Percentiles rank a stretch among this genome's conserved stretches.
Evolutionary conservation across 2,329 filamentous ascomycete species (phyloP).

Genomic region (Scopulariopsis brevicaulis): DNA sequence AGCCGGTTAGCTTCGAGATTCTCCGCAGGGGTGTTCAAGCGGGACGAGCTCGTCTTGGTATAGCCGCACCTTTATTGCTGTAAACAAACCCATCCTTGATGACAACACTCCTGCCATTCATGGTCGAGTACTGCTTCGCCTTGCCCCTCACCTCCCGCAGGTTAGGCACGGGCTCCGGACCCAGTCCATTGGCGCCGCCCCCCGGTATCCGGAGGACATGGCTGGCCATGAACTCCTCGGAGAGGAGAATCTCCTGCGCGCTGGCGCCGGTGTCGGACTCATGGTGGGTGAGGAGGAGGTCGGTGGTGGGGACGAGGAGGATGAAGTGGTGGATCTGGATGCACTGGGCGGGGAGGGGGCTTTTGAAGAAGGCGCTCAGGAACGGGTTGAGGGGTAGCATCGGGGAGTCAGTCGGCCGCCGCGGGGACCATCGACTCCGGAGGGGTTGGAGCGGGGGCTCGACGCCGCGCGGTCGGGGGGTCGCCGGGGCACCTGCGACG

Average conservation of each 20-base stretch:
- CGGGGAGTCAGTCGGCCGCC: background rate
- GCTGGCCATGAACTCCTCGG: conserved; percentile 91
- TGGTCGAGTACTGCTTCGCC: conserved; percentile 84
- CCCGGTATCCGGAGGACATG: conserved; percentile 83
- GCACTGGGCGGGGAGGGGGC: conserved; percentile 84
- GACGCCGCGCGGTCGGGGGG: background rate
- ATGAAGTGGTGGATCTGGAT: conserved; percentile 84
- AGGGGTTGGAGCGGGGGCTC: background rate
- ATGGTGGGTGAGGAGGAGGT: conserved; percentile 77
- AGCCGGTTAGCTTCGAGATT: background rate
- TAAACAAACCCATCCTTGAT: conserved; percentile 90
- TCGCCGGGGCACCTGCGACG: background rate
- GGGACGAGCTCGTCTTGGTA: background rate
- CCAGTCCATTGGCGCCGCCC: conserved; percentile 29
- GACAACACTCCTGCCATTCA: conserved; percentile 87
- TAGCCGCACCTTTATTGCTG: conserved; percentile 76
- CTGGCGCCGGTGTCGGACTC: conserved; percentile 73
- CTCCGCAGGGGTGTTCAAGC: background rate
- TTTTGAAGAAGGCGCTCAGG: conserved; percentile 96
- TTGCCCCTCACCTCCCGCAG: conserved; percentile 83
- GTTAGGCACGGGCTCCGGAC: conserved; percentile 29
- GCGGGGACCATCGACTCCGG: background rate
- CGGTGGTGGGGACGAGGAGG: conserved; percentile 85
- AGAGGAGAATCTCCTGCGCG: conserved; percentile 70
- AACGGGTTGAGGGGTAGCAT: conserved; percentile 99